These are phyloP conservation scores for Zychaea mexicana DNA, from an alignment of 371 early-diverging fungal species.

Conservation along the genomic window DNA sequence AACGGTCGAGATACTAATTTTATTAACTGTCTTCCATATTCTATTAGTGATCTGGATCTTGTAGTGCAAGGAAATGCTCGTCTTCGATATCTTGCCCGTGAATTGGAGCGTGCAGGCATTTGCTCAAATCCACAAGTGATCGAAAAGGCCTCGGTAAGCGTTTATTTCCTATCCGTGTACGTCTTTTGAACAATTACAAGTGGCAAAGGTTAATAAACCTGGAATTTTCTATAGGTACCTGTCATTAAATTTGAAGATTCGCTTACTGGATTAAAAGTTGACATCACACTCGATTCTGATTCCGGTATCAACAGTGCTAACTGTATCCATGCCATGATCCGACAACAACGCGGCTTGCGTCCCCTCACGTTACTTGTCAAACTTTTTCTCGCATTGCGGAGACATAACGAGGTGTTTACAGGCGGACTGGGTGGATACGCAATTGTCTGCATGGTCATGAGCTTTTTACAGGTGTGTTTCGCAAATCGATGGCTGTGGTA, in stretches of 20 bases:
- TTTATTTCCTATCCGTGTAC: too few species aligned
- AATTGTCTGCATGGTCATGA: conserved; percentile 79
- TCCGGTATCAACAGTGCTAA: conserved; percentile 70
- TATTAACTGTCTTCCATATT: not conserved
- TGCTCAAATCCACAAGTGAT: conserved; percentile 47
- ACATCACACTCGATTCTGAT: conserved; percentile 79
- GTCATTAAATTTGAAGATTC: conserved; percentile 88
- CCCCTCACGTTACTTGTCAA: conserved; percentile 81
- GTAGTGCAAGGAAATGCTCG: conserved; percentile 47
- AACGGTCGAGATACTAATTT: not conserved
- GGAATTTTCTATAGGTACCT: conserved; percentile 67
- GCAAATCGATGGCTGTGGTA: not conserved
- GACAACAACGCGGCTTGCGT: conserved; percentile 61
- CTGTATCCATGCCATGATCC: conserved; percentile 58
- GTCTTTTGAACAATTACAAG: not conserved
- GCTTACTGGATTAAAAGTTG: conserved; percentile 75
- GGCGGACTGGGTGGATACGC: conserved; percentile 97
- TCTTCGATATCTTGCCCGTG: conserved; percentile 15
- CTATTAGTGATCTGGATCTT: conserved; percentile 78
- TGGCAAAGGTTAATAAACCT: not conserved
- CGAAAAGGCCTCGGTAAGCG: conserved; percentile 48
- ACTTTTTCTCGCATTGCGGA: conserved; percentile 74
- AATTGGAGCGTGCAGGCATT: conserved; percentile 21
- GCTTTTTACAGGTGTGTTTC: conserved; percentile 73
- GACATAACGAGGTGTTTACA: conserved; percentile 86